Base-by-base conservation (phyloP, 1,284 basidiomycete species). In the Abortiporus biennis region DNA sequence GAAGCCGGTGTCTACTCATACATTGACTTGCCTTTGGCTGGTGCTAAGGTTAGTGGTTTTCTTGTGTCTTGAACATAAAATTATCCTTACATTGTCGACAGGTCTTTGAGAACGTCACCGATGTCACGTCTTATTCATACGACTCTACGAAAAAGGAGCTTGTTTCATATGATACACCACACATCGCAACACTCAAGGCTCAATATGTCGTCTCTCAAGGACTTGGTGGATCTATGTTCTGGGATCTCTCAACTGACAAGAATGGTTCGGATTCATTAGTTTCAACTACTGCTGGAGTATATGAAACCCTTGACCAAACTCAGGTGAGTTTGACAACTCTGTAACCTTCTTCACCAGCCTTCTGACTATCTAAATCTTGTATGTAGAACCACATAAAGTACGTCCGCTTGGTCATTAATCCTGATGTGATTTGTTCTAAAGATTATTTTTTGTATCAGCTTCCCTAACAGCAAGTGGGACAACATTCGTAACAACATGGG, bases 121-220 rank as follows among this genome's bases (percentile, higher is more conserved):
- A 86, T 48, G 79, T 89, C n/a, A 74, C 86, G 1, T 80, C 80
- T 44, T 93, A 84, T 61, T 86, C 81, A 15, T 91, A 89, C 61
- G 80, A 92, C 58, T 62, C 78, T 30, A 61, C 62, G 16, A 79
- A 69, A 59, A 62, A 65, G 48, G 79, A 85, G 55, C 62, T 78
- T 23, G 80, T 94, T 37, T 83, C 81, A 4, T 95, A 93, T 63
- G 92, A 97, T 56, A 83, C 80, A 0, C 85, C 84, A 2, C 65
- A 78, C 48, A 82, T 92, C 49, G 80, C 80, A 31, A 66, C 64
- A 22, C 62, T 76, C 50, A 97, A 97, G 66, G 78, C 83, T 2
- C 68, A 84, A 44, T 95, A 92, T 55, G 79, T 92, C 51, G 65
- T 68, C 37, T 58, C 67, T 17, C 73, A 80, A 17, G 73, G 75